Percentiles rank a stretch among this genome's conserved stretches.
These are phyloP conservation scores for Chlamydomonas asymmetrica DNA, from an alignment of 139 green algal species.

Conservation along the genomic window DNA sequence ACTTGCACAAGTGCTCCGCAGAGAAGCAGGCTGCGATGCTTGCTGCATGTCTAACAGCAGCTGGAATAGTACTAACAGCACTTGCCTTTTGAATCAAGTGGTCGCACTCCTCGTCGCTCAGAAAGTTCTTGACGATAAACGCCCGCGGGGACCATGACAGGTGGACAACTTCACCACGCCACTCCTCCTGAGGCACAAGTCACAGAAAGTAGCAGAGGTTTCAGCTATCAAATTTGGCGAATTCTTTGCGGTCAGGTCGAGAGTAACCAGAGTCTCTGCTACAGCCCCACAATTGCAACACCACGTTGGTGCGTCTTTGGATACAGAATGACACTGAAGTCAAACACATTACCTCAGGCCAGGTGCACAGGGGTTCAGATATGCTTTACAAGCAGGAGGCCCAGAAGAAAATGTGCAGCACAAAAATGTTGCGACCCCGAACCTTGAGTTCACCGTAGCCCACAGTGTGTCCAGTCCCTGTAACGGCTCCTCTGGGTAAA, in stretches of 20 bases:
- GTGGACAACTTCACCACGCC: slow-evolving; percentile 62
- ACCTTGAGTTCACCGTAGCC: slow-evolving; percentile 43
- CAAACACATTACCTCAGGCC: no score
- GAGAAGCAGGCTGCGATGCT: no score
- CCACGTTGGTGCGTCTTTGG: not conserved
- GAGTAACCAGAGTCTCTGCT: no score
- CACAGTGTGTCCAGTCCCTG: slow-evolving; percentile 32
- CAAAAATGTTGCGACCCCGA: no score
- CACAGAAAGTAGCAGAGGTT: not conserved
- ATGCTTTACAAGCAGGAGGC: no score
- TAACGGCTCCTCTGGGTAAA: not conserved
- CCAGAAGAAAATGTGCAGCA: no score
- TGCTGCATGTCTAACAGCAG: no score
- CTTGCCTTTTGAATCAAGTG: slow-evolving; percentile 55
- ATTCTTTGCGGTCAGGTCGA: not conserved
- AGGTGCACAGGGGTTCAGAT: no score
- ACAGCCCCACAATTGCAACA: no score
- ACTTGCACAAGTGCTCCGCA: no score
- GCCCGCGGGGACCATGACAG: slow-evolving; percentile 61
- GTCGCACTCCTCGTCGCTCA: slow-evolving; percentile 65
- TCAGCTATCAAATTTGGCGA: not conserved
- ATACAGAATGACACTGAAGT: no score
- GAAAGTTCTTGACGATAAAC: slow-evolving; percentile 60
- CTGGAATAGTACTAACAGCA: no score
- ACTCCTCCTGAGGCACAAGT: slow-evolving; percentile 55